These are phyloP conservation scores for Tetracladium marchalianum DNA, from an alignment of 495 filamentous ascomycete genomes.

Conservation along the genomic window DNA sequence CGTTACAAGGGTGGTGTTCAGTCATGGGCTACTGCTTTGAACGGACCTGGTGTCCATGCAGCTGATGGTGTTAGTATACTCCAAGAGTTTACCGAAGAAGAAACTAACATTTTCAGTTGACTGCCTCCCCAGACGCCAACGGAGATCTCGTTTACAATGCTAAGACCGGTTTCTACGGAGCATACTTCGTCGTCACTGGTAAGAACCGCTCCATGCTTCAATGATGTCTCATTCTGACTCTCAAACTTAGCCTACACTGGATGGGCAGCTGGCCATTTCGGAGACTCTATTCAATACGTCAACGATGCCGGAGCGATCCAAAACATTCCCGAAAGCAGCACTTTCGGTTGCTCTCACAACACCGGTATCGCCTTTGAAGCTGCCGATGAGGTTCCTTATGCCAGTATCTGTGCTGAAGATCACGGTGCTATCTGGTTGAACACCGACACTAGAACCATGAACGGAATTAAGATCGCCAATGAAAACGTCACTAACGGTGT, in stretches of 20 bases:
- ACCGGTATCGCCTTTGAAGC: constrained; percentile 47
- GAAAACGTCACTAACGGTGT: constrained; percentile 46
- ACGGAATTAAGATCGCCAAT: constrained; percentile 43
- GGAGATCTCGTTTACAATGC: constrained; percentile 45
- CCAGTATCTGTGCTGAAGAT: constrained; percentile 44
- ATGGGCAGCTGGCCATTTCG: constrained; percentile 38
- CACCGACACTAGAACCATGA: constrained; percentile 41
- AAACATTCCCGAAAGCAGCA: constrained; percentile 32
- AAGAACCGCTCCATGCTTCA: neutral
- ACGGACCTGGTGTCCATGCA: constrained; percentile 37
- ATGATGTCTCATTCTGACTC: neutral
- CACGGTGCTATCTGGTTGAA: constrained; percentile 50
- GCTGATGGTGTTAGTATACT: constrained; percentile 22
- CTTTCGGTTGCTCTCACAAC: constrained; percentile 49
- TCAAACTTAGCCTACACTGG: constrained; percentile 33
- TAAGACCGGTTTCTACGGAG: constrained; percentile 37
- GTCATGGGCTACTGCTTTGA: constrained; percentile 40
- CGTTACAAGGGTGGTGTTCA: constrained; percentile 36
- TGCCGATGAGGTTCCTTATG: constrained; percentile 37
- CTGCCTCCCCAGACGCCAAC: constrained; percentile 40
- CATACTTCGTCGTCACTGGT: constrained; percentile 43
- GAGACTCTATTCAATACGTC: constrained; percentile 45
- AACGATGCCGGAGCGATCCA: constrained; percentile 30
- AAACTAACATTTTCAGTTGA: constrained; percentile 13
- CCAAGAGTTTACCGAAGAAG: neutral